Evolutionary conservation across 768 basidiomycete species (phyloP).

Genomic region (Russula foetens): DNA sequence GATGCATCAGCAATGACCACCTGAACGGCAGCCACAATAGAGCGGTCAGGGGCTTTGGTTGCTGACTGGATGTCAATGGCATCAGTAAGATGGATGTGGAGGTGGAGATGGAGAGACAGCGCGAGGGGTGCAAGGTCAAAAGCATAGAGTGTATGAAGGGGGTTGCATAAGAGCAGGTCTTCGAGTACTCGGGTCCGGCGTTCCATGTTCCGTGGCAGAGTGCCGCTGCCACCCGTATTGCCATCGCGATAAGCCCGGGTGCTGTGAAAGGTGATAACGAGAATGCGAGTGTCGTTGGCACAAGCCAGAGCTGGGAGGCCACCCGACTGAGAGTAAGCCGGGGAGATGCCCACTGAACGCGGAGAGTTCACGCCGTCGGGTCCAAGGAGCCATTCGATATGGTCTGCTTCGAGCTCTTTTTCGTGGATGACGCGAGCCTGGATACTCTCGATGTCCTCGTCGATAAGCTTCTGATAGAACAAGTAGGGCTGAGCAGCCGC

Average conservation of each 20-base stretch:
- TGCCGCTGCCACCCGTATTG: not conserved
- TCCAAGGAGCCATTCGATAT: conserved; percentile 17
- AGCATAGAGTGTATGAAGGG: conserved; percentile 37
- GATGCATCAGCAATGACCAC: conserved; percentile 20
- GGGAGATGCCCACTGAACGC: conserved; percentile 40
- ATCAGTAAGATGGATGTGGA: conserved; percentile 35
- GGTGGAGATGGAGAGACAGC: conserved; percentile 39
- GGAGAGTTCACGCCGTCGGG: conserved; percentile 16
- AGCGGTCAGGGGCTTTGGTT: conserved; percentile 31
- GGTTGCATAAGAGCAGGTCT: conserved; percentile 38
- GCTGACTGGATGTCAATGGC: conserved; percentile 55
- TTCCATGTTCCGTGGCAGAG: conserved; percentile 17
- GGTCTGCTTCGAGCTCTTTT: conserved; percentile 18
- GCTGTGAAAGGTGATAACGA: conserved; percentile 22
- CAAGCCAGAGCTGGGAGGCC: conserved; percentile 41
- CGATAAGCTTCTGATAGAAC: conserved; percentile 25
- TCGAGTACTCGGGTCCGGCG: conserved; percentile 29
- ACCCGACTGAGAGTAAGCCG: conserved; percentile 39
- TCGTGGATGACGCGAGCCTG: conserved; percentile 21
- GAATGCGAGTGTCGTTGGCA: conserved; percentile 27
- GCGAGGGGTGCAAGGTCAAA: conserved; percentile 48
- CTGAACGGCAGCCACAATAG: conserved; percentile 36
- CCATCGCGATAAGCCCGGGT: not conserved
- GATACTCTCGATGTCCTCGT: conserved; percentile 20
- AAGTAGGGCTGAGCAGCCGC: not conserved